Conservation (phyloP, 257 asterid species). For the Solanum peruvianum region DNA sequence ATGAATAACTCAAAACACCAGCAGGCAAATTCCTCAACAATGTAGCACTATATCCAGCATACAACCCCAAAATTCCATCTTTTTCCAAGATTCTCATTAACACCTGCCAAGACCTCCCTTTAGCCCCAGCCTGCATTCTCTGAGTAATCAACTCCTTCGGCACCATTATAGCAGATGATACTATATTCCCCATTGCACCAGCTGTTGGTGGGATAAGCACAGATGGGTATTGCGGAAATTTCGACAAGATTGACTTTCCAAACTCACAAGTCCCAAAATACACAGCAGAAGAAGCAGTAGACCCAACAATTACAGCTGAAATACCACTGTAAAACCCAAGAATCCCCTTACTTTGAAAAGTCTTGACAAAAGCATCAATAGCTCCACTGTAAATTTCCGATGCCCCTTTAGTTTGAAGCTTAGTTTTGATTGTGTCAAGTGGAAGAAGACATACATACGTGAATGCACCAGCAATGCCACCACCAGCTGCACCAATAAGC, state of each 20-base stretch:
- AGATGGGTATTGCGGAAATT: constrained; percentile 40
- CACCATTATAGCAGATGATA: constrained; percentile 94
- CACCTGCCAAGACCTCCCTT: constrained; percentile 93
- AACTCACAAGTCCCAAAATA: constrained; percentile 97
- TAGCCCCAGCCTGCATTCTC: constrained; percentile 95
- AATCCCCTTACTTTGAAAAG: constrained; percentile 63
- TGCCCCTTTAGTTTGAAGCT: constrained; percentile 96
- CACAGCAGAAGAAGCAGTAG: constrained; percentile 92
- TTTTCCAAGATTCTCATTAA: constrained; percentile 66
- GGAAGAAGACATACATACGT: constrained; percentile 92
- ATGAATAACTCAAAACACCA: constrained; percentile 89
- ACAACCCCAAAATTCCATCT: constrained; percentile 81
- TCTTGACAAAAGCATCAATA: constrained; percentile 70
- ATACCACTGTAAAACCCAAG: constrained; percentile 87
- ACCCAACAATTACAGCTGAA: constrained; percentile 90
- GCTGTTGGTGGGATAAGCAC: constrained; percentile 92
- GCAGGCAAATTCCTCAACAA: constrained; percentile 90
- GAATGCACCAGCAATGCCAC: constrained; percentile 95
- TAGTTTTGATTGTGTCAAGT: constrained; percentile 84
- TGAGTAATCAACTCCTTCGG: constrained; percentile 92
- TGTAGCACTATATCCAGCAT: constrained; percentile 93
- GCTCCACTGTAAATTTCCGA: constrained; percentile 73
- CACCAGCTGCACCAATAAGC: constrained; percentile 65
- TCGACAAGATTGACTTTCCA: constrained; percentile 78
- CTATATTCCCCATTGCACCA: constrained; percentile 95